Base-by-base conservation (phyloP, 2,329 filamentous ascomycete genomes). In the Pseudofabraea citricarpa region DNA sequence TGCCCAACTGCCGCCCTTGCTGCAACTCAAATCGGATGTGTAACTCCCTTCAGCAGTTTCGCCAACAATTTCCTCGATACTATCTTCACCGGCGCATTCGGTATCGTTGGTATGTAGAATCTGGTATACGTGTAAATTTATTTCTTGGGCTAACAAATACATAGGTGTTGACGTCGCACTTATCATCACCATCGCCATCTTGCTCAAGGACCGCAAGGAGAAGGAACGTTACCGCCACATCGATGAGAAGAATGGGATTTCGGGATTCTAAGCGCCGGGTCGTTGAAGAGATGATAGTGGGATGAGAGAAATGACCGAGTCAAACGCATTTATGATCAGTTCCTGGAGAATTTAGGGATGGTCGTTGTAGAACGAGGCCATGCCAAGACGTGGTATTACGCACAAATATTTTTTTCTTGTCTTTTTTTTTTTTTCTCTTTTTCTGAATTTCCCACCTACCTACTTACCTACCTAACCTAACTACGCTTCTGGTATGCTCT, bases 131-230 rank as follows among this genome's bases (percentile, higher is more conserved):
- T 15, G 27, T 15, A 22, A 21, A 15, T 38, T 26, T 8, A 37
- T 22, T 3, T 15, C n/a, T 6, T 21, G 9, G n/a, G 15, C 35
- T 37, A 27, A 35, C n/a, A 15, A 6, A n/a, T 16, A 27, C 26
- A n/a, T 12, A 76, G 75, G 74, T 44, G 62, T 88, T 51, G 81
- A 90, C 58, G 75, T 75, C 32, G 58, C 87, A 40, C 70, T 91
- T 38, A 68, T 91, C 52, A 69, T 91, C 44, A 77, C 79, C 53
- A 81, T 84, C 10, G 82, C 84, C 22, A 89, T 88, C 65, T 72
- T 93, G 35, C 72, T 89, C 56, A 90, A 90, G 73, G 83, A 89
- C 56, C 81, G 87, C 59, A 86, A 85, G 66, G 87, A 93, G 69
- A 79, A 80, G 57, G 81, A 86, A 64, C 75, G 87, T 47, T 93